Percentiles rank a stretch among this genome's conserved stretches.
These are phyloP conservation scores for Lipomyces sp. DNA, from an alignment of 805 yeast genomes.

Conservation along the genomic window DNA sequence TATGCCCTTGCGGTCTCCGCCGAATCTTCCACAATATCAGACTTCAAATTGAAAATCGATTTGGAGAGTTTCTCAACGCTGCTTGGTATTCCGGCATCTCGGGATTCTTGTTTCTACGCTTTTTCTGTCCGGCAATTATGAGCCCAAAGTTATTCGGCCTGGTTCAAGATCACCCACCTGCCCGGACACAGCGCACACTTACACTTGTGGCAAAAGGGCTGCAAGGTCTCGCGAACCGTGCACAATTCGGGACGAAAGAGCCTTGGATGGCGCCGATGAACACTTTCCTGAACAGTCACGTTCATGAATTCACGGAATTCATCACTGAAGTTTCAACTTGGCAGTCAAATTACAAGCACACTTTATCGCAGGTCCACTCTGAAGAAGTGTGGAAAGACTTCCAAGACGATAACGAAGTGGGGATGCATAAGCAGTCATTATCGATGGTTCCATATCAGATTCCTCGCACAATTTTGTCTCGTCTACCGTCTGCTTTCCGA, in stretches of 20 bases:
- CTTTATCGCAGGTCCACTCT: slow-evolving; percentile 18
- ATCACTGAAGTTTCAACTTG: slow-evolving; percentile 64
- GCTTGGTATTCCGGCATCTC: slow-evolving; percentile 71
- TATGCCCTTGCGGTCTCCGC: slow-evolving; percentile 71
- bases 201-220: slow-evolving; percentile 81
- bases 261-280: slow-evolving; percentile 78
- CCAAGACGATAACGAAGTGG: slow-evolving; percentile 25
- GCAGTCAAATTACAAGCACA: slow-evolving; percentile 18
- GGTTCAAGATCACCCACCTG: slow-evolving; percentile 70
- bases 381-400: slow-evolving; percentile 9
- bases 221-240: slow-evolving; percentile 77
- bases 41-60: slow-evolving; percentile 55
- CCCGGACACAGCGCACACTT: slow-evolving; percentile 73
- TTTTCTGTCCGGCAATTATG: slow-evolving; percentile 87
- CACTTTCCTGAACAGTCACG: slow-evolving; percentile 62
- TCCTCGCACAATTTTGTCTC: slow-evolving; percentile 27
- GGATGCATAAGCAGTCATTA: slow-evolving; percentile 19
- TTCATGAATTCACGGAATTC: slow-evolving; percentile 65
- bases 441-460: slow-evolving; percentile 28
- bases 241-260: slow-evolving; percentile 78
- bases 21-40: slow-evolving; percentile 66
- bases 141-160: slow-evolving; percentile 86
- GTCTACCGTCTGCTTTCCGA: slow-evolving; percentile 28
- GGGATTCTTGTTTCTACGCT: slow-evolving; percentile 81
- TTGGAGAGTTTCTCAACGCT: slow-evolving; percentile 33